Conservation (phyloP, 2,329 filamentous ascomycete genomes). For the Alternaria burnsii region DNA sequence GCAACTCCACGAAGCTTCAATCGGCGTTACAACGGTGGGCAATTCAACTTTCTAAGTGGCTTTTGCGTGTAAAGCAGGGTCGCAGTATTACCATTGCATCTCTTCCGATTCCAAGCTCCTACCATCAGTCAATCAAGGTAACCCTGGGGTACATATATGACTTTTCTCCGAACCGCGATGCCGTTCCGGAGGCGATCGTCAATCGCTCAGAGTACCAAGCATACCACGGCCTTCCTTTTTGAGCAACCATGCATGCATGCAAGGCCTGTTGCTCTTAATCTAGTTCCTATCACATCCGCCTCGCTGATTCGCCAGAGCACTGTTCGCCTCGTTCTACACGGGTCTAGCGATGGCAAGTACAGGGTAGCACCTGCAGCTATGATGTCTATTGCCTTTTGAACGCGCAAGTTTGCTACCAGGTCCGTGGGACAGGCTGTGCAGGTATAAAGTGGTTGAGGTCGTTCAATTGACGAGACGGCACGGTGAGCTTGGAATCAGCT, state of each 20-base stretch:
- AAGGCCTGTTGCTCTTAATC: constrained; percentile 17
- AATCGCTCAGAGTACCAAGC: constrained; percentile 3
- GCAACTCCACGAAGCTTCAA: constrained; percentile 5
- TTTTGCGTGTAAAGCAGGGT: not conserved
- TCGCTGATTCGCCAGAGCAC: constrained; percentile 22
- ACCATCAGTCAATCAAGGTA: not conserved
- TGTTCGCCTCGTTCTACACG: constrained; percentile 22
- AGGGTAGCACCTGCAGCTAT: constrained; percentile 23
- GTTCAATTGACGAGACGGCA: not conserved
- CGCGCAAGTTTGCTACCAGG: constrained; percentile 5
- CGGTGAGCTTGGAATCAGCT: constrained; percentile 1
- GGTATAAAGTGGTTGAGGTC: constrained; percentile 15
- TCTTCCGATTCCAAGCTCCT: not conserved
- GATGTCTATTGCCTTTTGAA: constrained; percentile 22
- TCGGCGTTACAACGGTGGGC: not conserved
- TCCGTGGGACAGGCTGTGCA: constrained; percentile 20
- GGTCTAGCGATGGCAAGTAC: constrained; percentile 15
- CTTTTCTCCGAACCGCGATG: not conserved
- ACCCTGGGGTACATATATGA: not conserved
- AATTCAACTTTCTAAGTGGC: not conserved
- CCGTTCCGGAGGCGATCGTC: constrained; percentile 6
- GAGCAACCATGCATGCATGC: constrained; percentile 9
- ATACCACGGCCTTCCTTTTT: constrained; percentile 1
- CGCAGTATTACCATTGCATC: not conserved
- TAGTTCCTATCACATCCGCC: constrained; percentile 16